A percentile compares a stretch with the other conserved stretches of the same genome.
phyloP scores from a whole-genome alignment of 2,329 filamentous ascomycete genomes.

The Calonectria ilicicola region DNA sequence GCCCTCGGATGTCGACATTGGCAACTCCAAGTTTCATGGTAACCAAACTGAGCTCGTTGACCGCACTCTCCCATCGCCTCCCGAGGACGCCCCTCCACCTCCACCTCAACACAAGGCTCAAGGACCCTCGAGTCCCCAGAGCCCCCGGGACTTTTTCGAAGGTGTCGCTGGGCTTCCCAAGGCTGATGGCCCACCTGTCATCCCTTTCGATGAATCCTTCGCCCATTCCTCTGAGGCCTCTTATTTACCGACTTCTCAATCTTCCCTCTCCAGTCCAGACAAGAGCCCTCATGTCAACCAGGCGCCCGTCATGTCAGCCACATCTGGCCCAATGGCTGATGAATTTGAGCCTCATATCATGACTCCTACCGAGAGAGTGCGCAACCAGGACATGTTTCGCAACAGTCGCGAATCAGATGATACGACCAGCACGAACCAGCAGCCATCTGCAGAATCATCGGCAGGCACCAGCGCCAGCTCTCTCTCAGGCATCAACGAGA shows the following conservation, averaged over 20 bases:
- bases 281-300: constrained; percentile 29
- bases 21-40: constrained; percentile 49
- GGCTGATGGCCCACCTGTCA: constrained; percentile 8
- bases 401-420: constrained; percentile 67
- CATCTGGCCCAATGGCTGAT: constrained; percentile 35
- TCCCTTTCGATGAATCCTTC: constrained; percentile 16
- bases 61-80: constrained; percentile 34
- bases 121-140: constrained; percentile 23
- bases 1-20: constrained; percentile 65
- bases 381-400: constrained; percentile 54
- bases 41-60: constrained; percentile 42
- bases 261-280: constrained; percentile 12
- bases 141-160: constrained; percentile 27
- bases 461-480: constrained; percentile 69
- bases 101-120: constrained; percentile 40
- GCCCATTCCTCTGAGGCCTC: constrained; percentile 14
- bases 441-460: constrained; percentile 64
- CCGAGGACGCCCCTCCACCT: constrained; percentile 52
- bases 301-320: constrained; percentile 31
- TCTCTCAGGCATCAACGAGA: constrained; percentile 63
- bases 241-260: constrained; percentile 13
- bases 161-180: constrained; percentile 2
- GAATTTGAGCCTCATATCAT: constrained; percentile 48
- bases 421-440: constrained; percentile 61
- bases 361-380: constrained; percentile 46